Percentiles rank a stretch among this genome's conserved stretches.
These are phyloP conservation scores for Yarrowia sp. DNA, from an alignment of 805 yeast species.

Conservation along the genomic window DNA sequence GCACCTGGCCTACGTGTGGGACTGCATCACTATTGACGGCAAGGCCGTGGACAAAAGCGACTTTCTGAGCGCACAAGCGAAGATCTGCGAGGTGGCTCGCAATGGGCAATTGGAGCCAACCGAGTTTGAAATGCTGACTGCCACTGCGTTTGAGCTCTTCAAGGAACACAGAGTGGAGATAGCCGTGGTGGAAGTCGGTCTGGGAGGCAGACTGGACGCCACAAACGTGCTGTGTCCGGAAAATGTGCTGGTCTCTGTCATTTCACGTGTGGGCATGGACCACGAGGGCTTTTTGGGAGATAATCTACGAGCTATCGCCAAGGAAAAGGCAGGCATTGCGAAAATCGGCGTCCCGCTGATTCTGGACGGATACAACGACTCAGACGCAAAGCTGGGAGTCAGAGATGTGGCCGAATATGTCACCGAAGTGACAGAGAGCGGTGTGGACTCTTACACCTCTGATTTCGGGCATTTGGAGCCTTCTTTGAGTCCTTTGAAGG, in stretches of 20 bases:
- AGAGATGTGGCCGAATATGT: conserved; percentile 40
- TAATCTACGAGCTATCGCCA: conserved; percentile 63
- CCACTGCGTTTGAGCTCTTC: conserved; percentile 79
- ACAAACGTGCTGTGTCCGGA: conserved; percentile 59
- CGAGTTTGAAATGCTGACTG: conserved; percentile 84
- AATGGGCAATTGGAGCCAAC: conserved; percentile 50
- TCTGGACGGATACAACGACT: conserved; percentile 65
- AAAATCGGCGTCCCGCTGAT: conserved; percentile 60
- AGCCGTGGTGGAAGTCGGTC: conserved; percentile 90
- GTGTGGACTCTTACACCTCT: not conserved
- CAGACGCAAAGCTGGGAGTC: conserved; percentile 51
- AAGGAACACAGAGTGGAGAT: conserved; percentile 55
- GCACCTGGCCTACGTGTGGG: conserved; percentile 69
- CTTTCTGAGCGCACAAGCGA: conserved; percentile 38
- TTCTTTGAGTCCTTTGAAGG: conserved; percentile 55
- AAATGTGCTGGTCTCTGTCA: conserved; percentile 62
- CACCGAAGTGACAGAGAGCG: conserved; percentile 39
- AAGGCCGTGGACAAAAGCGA: conserved; percentile 51
- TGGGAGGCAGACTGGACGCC: conserved; percentile 88
- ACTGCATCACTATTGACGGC: conserved; percentile 69
- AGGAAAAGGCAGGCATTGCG: conserved; percentile 84
- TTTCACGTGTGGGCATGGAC: conserved; percentile 83
- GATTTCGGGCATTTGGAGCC: conserved; percentile 11
- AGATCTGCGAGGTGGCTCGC: not conserved
- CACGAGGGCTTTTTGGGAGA: conserved; percentile 77